Percentiles rank a stretch among this genome's conserved stretches.
Conservation (phyloP, 306 rosid species). For the Quercus parvula region DNA sequence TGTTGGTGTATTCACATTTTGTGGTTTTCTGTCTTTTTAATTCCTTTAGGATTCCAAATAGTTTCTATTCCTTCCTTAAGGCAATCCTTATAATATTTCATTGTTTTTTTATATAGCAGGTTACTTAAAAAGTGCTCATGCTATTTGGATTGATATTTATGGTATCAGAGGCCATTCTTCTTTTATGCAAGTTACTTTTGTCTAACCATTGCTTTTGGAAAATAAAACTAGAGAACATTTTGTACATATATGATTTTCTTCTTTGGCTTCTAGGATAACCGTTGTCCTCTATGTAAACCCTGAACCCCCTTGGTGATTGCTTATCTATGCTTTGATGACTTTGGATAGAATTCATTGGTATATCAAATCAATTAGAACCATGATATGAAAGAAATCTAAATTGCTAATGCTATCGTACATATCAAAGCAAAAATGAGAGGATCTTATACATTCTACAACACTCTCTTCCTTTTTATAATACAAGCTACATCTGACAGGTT, state of each 20-base stretch:
- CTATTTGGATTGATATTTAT: not conserved
- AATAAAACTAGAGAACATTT: not conserved
- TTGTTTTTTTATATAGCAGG: not conserved
- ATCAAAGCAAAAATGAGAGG: not conserved
- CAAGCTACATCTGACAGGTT: slow-evolving; percentile 18
- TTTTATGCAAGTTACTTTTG: not conserved
- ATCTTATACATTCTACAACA: slow-evolving; percentile 6
- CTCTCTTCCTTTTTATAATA: not conserved
- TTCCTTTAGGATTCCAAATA: too few species aligned
- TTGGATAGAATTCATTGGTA: not conserved
- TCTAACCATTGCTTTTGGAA: not conserved
- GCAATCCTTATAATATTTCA: not conserved
- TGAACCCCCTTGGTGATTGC: too few species aligned
- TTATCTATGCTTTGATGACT: not conserved
- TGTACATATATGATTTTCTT: not conserved
- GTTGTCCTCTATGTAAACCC: too few species aligned
- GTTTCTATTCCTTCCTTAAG: not conserved
- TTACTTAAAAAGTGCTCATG: not conserved
- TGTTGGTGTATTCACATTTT: not conserved
- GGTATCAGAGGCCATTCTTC: not conserved
- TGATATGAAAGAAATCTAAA: not conserved
- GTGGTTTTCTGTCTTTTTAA: not conserved
- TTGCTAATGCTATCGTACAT: not conserved
- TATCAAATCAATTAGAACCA: not conserved
- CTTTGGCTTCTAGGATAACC: not conserved